Base-by-base conservation (phyloP, 1,284 basidiomycete genomes). In the Leucoagaricus sp. region DNA sequence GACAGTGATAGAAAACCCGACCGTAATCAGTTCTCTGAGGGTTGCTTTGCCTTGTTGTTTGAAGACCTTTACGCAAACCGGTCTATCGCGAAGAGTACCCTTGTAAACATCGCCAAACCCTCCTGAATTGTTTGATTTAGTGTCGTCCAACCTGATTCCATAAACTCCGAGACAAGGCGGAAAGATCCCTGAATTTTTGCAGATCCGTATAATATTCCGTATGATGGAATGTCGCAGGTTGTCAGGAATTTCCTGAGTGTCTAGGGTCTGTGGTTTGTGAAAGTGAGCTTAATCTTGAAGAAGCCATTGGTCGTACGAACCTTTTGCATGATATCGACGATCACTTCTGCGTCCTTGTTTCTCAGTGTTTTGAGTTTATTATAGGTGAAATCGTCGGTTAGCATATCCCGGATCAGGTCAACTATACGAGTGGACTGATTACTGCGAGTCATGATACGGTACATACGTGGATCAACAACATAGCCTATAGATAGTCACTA, bases 1-100 rank as follows among this genome's bases (percentile, higher is more conserved):
- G 8, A 38, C 6, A n/a, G 36, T 38, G n/a, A n/a, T n/a, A n/a
- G n/a, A n/a, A n/a, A n/a, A n/a, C n/a, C n/a, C n/a, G n/a, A n/a
- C n/a, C n/a, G n/a, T n/a, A n/a, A n/a, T n/a, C n/a, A n/a, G n/a
- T n/a, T n/a, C n/a, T n/a, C n/a, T n/a, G n/a, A n/a, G n/a, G n/a
- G n/a, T n/a, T n/a, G n/a, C n/a, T n/a, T n/a, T n/a, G n/a, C n/a
- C n/a, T n/a, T n/a, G n/a, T n/a, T n/a, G n/a, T 8, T n/a, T 10
- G 4, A n/a, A 38, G n/a, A 57, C 52, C 42, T 60, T 60, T 29
- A 60, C 26, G 1, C 51, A 33, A n/a, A 60, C 55, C 13, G 26
- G 23, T 6, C 51, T 46, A 5, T 21, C 28, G 6, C 29, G 25
- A 15, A 57, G 53, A n/a, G 19, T 13, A n/a, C 55, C 59, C 17